Conservation (phyloP, 352 stramenopile genomes). For the Salisapilia sapeloensis region DNA sequence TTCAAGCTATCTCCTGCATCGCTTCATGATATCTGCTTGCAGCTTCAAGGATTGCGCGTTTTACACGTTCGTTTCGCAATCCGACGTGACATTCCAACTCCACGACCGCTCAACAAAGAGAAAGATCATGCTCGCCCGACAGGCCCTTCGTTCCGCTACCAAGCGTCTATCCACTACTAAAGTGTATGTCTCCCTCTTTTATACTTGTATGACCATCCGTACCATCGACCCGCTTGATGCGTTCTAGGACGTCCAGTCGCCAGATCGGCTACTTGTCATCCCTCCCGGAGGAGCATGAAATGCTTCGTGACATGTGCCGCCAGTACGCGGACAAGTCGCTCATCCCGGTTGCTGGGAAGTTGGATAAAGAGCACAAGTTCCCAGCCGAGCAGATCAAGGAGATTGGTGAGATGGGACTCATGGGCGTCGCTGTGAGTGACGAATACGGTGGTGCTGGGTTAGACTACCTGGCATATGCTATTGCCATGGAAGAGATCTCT, state of each 20-base stretch:
- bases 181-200: too few species aligned
- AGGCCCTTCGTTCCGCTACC: too few species aligned
- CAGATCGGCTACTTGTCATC: conserved; percentile 38
- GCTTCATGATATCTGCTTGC: too few species aligned
- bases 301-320: conserved; percentile 92
- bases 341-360: conserved; percentile 74
- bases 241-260: conserved; percentile 4
- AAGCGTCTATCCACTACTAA: too few species aligned
- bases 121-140: too few species aligned
- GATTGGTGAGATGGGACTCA: conserved; percentile 88
- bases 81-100: too few species aligned
- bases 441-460: conserved; percentile 85
- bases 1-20: too few species aligned
- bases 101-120: too few species aligned
- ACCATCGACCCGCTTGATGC: not conserved
- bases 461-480: conserved; percentile 93
- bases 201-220: too few species aligned
- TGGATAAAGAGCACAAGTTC: conserved; percentile 82
- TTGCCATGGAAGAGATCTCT: conserved; percentile 96
- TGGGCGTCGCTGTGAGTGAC: conserved; percentile 87
- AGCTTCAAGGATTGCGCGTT: too few species aligned
- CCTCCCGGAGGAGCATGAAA: conserved; percentile 90
- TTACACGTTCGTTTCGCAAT: too few species aligned
- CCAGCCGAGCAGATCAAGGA: conserved; percentile 68
- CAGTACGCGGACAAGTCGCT: conserved; percentile 93